Conservation (phyloP, 2,329 filamentous ascomycete genomes). For the Nigrospora oryzae region DNA sequence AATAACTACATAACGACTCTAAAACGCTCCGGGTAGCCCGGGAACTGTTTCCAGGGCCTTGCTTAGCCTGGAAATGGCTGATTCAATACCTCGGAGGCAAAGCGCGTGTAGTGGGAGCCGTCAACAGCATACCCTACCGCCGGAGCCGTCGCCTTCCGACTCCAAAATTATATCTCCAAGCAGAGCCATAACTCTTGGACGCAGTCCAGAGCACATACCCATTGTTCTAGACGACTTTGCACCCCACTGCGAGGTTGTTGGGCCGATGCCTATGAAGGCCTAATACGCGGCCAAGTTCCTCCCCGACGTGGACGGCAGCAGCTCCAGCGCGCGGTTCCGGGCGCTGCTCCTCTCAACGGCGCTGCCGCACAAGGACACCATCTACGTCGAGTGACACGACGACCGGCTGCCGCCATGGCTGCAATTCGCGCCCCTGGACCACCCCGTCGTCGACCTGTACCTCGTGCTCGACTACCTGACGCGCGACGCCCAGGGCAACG, state of each 20-base stretch:
- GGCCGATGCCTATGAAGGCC: constrained; percentile 31
- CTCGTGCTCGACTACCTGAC: constrained; percentile 58
- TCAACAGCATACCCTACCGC: too few relatives aligned
- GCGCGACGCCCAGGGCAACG: constrained; percentile 26
- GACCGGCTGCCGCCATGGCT: constrained; percentile 59
- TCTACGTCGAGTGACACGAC: constrained; percentile 72
- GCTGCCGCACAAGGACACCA: constrained; percentile 61
- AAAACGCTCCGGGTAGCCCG: too few relatives aligned
- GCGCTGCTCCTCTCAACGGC: constrained; percentile 56
- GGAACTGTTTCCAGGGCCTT: too few relatives aligned
- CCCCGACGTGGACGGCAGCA: constrained; percentile 64
- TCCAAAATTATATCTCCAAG: too few relatives aligned
- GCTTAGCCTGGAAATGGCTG: too few relatives aligned
- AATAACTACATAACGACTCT: too few relatives aligned
- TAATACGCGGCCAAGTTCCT: constrained; percentile 55
- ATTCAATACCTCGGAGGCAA: too few relatives aligned
- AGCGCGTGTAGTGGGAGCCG: too few relatives aligned
- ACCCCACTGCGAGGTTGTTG: constrained; percentile 23
- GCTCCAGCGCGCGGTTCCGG: constrained; percentile 52
- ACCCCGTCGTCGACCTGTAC: constrained; percentile 59
- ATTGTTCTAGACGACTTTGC: too few relatives aligned
- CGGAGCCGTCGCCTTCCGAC: too few relatives aligned
- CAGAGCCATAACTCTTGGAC: too few relatives aligned
- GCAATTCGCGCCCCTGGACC: constrained; percentile 67
- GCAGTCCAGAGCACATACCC: too few relatives aligned